Percentiles rank a stretch among this genome's conserved stretches.
Evolutionary conservation across 306 rosid genomes (phyloP).

Genomic region (Astragalus membranaceus): DNA sequence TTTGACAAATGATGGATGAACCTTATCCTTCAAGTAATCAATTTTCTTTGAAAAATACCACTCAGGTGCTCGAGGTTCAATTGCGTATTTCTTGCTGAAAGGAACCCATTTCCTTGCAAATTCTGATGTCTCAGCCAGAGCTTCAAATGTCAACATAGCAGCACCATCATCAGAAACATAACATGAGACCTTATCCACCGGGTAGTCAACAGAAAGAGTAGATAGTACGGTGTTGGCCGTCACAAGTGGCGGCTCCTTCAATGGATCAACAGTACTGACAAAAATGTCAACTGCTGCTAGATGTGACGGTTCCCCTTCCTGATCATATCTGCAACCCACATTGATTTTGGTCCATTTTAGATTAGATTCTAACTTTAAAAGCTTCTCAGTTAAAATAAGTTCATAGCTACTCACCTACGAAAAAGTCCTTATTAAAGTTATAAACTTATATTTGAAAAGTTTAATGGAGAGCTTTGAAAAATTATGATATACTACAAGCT

Average conservation of each 20-base stretch:
- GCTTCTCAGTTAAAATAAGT: too few relatives aligned
- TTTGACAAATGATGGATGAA: constrained; percentile 88
- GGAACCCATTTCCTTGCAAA: constrained; percentile 97
- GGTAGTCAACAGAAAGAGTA: constrained; percentile 92
- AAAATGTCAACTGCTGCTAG: constrained; percentile 93
- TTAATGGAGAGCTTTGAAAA: too few relatives aligned
- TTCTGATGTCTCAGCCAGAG: constrained; percentile 87
- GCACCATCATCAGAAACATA: constrained; percentile 99
- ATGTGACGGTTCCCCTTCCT: constrained; percentile 90
- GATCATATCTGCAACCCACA: constrained; percentile 68
- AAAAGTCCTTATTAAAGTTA: too few relatives aligned
- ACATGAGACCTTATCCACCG: too few relatives aligned
- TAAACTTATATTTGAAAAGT: too few relatives aligned
- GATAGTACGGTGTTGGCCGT: constrained; percentile 95
- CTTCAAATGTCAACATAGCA: constrained; percentile 97
- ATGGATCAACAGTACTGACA: constrained; percentile 96
- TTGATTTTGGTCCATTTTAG: too few relatives aligned
- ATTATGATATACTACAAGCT: too few relatives aligned
- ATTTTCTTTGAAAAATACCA: constrained; percentile 94
- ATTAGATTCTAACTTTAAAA: too few relatives aligned
- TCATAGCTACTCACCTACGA: too few relatives aligned
- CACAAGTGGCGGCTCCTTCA: constrained; percentile 98
- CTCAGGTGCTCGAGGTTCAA: constrained; percentile 97
- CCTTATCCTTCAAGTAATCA: constrained; percentile 94
- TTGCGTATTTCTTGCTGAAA: constrained; percentile 68